These are phyloP conservation scores for Ophiostoma perfectum DNA, from an alignment of 2,329 filamentous ascomycete genomes.

Conservation along the genomic window DNA sequence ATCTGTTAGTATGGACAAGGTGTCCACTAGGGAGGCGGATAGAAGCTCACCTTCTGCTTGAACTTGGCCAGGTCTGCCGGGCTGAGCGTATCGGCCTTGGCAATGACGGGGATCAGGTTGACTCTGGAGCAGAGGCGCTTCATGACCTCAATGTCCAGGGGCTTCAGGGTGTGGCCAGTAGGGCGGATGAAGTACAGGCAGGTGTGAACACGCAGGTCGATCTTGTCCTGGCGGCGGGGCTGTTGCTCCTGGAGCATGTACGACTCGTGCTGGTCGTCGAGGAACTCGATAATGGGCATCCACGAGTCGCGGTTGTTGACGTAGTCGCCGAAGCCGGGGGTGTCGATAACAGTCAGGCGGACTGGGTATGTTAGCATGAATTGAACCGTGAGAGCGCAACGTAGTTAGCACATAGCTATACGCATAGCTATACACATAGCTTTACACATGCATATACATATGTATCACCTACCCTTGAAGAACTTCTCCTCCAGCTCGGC, in stretches of 20 bases:
- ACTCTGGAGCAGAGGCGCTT: constrained; percentile 97
- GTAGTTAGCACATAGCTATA: not conserved
- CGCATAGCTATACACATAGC: too few relatives aligned
- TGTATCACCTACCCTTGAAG: constrained; percentile 82
- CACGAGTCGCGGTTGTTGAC: constrained; percentile 99
- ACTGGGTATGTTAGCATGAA: constrained; percentile 49
- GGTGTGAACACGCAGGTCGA: constrained; percentile 95
- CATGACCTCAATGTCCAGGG: constrained; percentile 99
- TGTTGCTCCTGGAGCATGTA: constrained; percentile 99
- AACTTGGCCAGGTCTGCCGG: constrained; percentile 85
- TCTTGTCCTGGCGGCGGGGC: constrained; percentile 95
- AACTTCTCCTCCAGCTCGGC: constrained; percentile 99
- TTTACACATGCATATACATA: not conserved
- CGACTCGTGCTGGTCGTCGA: constrained; percentile 99
- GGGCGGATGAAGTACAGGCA: constrained; percentile 99
- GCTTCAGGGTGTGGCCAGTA: constrained; percentile 97
- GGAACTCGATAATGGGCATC: constrained; percentile 99
- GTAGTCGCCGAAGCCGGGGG: constrained; percentile 97
- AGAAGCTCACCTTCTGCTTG: constrained; percentile 70
- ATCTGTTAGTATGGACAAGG: not conserved
- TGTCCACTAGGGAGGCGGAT: too few relatives aligned
- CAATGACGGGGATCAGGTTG: constrained; percentile 96
- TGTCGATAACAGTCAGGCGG: constrained; percentile 97
- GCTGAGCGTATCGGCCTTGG: constrained; percentile 97
- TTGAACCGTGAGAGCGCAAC: not conserved